These are phyloP conservation scores for Aspergillus arachidicola DNA, from an alignment of 2,329 filamentous ascomycete genomes.

Conservation along the genomic window DNA sequence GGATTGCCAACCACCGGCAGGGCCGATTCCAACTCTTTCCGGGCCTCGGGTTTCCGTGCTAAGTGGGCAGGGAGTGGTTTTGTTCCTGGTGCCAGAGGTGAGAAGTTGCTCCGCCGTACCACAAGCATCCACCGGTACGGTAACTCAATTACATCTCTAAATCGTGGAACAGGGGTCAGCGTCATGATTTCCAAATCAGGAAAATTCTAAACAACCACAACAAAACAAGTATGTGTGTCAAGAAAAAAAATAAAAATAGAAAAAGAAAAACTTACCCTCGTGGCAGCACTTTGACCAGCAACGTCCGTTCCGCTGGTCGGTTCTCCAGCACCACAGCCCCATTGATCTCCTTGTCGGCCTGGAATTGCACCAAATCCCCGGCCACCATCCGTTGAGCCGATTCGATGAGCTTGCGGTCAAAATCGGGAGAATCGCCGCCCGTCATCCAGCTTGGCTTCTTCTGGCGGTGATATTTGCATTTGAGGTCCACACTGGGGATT, in stretches of 20 bases:
- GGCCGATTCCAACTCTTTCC: conserved; percentile 61
- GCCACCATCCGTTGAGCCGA: conserved; percentile 69
- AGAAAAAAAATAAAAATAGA: conserved; percentile 8
- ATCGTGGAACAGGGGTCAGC: conserved; percentile 17
- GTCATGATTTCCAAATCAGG: conserved; percentile 16
- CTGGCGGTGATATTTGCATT: conserved; percentile 88
- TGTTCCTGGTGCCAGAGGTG: conserved; percentile 48
- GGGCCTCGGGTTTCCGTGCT: conserved; percentile 53
- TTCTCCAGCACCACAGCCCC: conserved; percentile 88
- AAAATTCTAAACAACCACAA: conserved; percentile 11
- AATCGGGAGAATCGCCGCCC: conserved; percentile 65
- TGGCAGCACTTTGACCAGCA: conserved; percentile 82
- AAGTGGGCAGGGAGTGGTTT: conserved; percentile 52
- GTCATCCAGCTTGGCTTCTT: conserved; percentile 80
- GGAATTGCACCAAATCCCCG: conserved; percentile 83
- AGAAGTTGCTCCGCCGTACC: conserved; percentile 53
- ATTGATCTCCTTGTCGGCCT: conserved; percentile 84
- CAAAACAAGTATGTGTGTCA: not conserved
- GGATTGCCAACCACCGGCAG: conserved; percentile 66
- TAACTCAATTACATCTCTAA: conserved; percentile 59
- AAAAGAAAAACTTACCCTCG: conserved; percentile 65
- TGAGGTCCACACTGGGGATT: conserved; percentile 87
- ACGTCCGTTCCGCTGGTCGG: conserved; percentile 69
- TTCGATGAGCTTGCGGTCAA: conserved; percentile 67
- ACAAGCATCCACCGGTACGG: conserved; percentile 58